These are phyloP conservation scores for Pichia paraexigua DNA, from an alignment of 805 yeast species.

Conservation along the genomic window DNA sequence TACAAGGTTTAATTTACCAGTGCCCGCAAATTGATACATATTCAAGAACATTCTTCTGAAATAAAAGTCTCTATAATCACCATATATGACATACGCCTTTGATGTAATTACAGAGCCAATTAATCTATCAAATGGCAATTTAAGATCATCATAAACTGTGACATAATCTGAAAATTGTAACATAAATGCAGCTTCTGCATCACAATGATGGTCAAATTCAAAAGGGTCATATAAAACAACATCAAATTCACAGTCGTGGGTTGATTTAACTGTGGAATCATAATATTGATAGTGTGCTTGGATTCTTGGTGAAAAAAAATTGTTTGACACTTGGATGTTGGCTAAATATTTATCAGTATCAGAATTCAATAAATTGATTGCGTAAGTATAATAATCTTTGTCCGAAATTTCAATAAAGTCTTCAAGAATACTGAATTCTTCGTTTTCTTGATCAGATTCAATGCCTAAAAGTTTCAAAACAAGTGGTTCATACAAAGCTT, in stretches of 20 bases:
- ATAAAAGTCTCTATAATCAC: constrained; percentile 42
- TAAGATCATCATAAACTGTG: constrained; percentile 9
- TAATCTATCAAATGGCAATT: constrained; percentile 51
- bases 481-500: constrained; percentile 30
- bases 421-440: neutral
- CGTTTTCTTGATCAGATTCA: constrained; percentile 15
- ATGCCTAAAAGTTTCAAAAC: constrained; percentile 24
- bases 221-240: constrained; percentile 29
- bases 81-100: constrained; percentile 48
- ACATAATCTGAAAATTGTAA: constrained; percentile 46
- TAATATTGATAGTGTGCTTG: constrained; percentile 56
- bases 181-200: constrained; percentile 71
- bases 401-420: constrained; percentile 25
- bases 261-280: constrained; percentile 27
- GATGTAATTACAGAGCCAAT: constrained; percentile 41
- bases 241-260: constrained; percentile 12
- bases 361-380: constrained; percentile 13
- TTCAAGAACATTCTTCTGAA: constrained; percentile 53
- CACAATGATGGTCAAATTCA: constrained; percentile 45
- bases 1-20: constrained; percentile 62
- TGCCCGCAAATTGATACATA: constrained; percentile 47
- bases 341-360: constrained; percentile 20
- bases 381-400: constrained; percentile 19
- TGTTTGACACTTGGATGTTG: constrained; percentile 38
- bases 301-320: constrained; percentile 51